Base-by-base conservation (phyloP, 345 rosid genomes). In the Eucalyptus urophylla region DNA sequence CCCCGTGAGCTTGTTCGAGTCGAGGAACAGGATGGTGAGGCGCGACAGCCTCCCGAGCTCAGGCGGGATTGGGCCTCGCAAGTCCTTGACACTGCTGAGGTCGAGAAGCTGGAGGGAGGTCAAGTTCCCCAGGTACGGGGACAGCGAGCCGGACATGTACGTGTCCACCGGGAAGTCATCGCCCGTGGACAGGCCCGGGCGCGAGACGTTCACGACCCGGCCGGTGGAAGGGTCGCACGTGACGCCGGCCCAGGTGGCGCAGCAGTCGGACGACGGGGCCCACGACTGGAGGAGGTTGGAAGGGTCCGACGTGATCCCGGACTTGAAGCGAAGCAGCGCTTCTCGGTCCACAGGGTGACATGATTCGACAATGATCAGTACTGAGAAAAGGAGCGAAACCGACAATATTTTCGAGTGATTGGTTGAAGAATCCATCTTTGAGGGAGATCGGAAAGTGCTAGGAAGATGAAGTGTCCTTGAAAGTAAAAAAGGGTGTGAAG, bases 241-340 rank as follows among this genome's bases (percentile, higher is more conserved):
- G 13, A 95, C 89, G 17, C 96, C 97, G 6, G 92, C 92, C 96
- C 97, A 94, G 14, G 94, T 17, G 12, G 86, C 51, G 94, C 96
- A 94, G 92, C 97, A 95, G 89, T 94, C 93, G 1, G 95, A 87
- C 51, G 94, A 92, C 86, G 45, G 16, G 56, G 37, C 88, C 96
- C 96, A 94, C 22, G 95, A 94, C 25, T 21, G 87, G 87, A 94
- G 69, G 43, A 94, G 92, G 5, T 89, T 72, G 49, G 96, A 95
- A 2, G 96, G 96, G 93, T 95, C 96, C 22, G 91, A 88, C 6
- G 89, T 92, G 93, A 94, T 94, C 88, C 62, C 62, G 54, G n/a
- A 62, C 91, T 94, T 94, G 94, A 94, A 94, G 85, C 89, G 92
- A 29, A 93, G 95, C 25, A 95, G 90, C 19, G 95, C 94, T 91